Base-by-base conservation (phyloP, 495 filamentous ascomycete genomes). In the Neurospora discreta region DNA sequence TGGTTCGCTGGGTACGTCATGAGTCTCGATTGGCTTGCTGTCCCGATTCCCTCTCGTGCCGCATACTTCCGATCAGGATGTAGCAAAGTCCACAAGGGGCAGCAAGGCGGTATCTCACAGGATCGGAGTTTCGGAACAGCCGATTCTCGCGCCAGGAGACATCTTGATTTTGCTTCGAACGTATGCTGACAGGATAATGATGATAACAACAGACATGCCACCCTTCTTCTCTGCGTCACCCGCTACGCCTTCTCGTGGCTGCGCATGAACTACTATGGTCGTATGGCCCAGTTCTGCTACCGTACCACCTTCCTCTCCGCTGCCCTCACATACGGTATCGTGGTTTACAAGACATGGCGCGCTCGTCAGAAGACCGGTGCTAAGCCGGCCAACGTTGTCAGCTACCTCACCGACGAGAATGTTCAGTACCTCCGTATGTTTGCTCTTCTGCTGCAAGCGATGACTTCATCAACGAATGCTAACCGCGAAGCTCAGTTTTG, bases 261-360 rank as follows among this genome's bases (percentile, higher is more conserved):
- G 73, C 89, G 90, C 77, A 90, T 98, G 85, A 93, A 93, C 83
- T 91, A 85, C 78, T 90, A 90, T 78, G 89, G 89, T 20, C 80
- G 86, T 72, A 86, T 88, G 84, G 94, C 95, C 39, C 84, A 86
- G 70, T 88, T 96, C 79, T 89, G 90, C 72, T 99, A 99, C 81
- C 94, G 96, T 74, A 85, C 91, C 41, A 91, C 94, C 46, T 99
- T 98, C 80, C 70, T 97, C 71, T 89, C 93, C 9, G 95, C 95
- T 0, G 92, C 94, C 15, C 88, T 88, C 38, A 98, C 95, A 3
- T 99, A 99, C 82, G 95, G 96, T 74, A 98, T 99, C 73, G 95
- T 99, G 23, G 96, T 98, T n/a, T 98, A 97, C 87, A 99, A 99
- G 87, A 93, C 93, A 69, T 94, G 92, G 83, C 89, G 94, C 71